These are phyloP conservation scores for Moesziomyces sp. DNA, from an alignment of 1,284 basidiomycete genomes.

Conservation along the genomic window DNA sequence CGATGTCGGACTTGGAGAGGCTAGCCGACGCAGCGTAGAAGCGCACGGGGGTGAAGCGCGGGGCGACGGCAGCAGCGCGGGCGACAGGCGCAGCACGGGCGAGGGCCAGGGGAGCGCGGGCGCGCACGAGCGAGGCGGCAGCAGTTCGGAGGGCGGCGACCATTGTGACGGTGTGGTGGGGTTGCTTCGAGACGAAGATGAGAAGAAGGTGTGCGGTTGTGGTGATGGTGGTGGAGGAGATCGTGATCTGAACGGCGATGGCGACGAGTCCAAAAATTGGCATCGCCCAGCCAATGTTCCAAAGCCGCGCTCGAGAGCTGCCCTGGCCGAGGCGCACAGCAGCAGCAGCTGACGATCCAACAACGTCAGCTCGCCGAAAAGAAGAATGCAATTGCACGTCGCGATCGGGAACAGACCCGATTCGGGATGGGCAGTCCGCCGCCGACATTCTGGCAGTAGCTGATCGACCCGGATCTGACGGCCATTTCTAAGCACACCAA, in stretches of 20 bases:
- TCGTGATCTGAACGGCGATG: constrained; percentile 15
- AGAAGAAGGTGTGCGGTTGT: neutral
- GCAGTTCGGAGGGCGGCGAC: constrained; percentile 51
- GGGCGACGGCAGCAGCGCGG: constrained; percentile 50
- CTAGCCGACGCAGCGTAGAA: constrained; percentile 81
- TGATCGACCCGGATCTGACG: neutral
- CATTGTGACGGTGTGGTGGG: constrained; percentile 28
- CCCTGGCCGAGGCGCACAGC: no score
- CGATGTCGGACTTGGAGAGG: constrained; percentile 80
- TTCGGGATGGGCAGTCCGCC: neutral
- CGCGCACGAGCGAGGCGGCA: constrained; percentile 47
- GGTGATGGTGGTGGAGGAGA: constrained; percentile 7
- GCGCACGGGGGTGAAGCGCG: constrained; percentile 57
- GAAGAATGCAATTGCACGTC: neutral
- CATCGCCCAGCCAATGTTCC: constrained; percentile 11
- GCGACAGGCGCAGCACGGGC: constrained; percentile 30
- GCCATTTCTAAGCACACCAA: neutral
- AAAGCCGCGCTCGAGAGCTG: neutral
- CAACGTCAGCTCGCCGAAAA: neutral
- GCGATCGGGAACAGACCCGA: neutral
- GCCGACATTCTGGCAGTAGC: neutral
- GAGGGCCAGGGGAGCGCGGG: constrained; percentile 37
- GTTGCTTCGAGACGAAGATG: neutral
- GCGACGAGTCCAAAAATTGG: constrained; percentile 36
- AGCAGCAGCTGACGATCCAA: neutral